Evolutionary conservation across 306 rosid genomes (phyloP), one percentile per base, ranked within the genome.

Genomic region (Parietaria judaica): DNA sequence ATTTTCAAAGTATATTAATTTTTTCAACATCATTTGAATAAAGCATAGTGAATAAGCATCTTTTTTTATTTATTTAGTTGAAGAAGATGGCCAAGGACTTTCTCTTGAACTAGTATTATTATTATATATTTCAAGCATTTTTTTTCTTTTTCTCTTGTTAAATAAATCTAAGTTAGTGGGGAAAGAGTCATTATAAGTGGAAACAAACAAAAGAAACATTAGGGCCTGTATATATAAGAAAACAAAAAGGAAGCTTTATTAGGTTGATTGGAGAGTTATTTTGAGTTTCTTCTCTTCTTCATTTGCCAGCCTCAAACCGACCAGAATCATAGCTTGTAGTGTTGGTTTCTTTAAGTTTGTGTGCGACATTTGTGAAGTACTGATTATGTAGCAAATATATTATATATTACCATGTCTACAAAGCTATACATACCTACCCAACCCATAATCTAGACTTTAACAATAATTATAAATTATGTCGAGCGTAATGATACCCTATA

Each of bases 161-260:
- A 5, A 41, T 41, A 41, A 41, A 41, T 7, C 12, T 62, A 6
- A 31, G 58, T 50, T 45, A 36, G 36, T 51, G 56, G 56, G 44
- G 36, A 61, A 50, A 63, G 67, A 35, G 67, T 50, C 67, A 36
- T 35, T 4, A 35, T 41, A 41, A 5, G 45, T 5, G 9, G 56
- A 50, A n/a, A 34, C 55, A 36, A 63, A 36, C 45, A 50, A 63
- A 63, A 63, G 67, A 15, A 50, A 63, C 56, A 50, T 8, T 49
- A 48, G 56, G 12, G 14, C n/a, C 48, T 31, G 53, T 48, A 31
- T 34, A 7, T 4, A 41, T 41, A 41, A 41, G 9, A 41, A 41
- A 41, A 41, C 39, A 31, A 11, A 47, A 12, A 63, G 36, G 57
- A 50, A 63, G 57, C 35, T 63, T 47, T 6, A 11, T 49, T 13